Evolutionary conservation across 441 rosid genomes (phyloP).

Genomic region (Hura crepitans): DNA sequence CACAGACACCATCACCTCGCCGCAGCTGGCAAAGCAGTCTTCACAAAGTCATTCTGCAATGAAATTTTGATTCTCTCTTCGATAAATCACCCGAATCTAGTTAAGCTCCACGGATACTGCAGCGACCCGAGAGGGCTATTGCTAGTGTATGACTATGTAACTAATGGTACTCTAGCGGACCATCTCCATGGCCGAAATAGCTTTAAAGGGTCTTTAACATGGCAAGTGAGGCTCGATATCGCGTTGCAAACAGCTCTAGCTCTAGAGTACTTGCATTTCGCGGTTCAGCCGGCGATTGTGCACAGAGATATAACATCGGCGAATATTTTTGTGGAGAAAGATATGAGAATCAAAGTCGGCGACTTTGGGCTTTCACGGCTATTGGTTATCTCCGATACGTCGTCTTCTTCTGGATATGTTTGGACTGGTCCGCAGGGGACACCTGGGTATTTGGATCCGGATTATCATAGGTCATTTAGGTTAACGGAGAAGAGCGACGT

Average conservation of each 20-base stretch:
- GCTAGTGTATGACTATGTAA: conserved; percentile 71
- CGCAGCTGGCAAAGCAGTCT: conserved; percentile 50
- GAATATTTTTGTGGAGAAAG: conserved; percentile 75
- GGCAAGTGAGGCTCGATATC: conserved; percentile 70
- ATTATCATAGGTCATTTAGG: conserved; percentile 79
- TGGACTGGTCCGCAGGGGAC: conserved; percentile 96
- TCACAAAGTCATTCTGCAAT: conserved; percentile 73
- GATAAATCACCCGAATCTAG: conserved; percentile 70
- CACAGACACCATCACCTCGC: conserved; percentile 51
- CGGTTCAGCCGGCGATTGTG: conserved; percentile 60
- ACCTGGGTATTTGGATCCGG: conserved; percentile 87
- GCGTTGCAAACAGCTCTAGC: conserved; percentile 69
- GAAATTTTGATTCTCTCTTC: conserved; percentile 83
- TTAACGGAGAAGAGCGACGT: conserved; percentile 88
- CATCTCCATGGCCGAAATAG: conserved; percentile 62
- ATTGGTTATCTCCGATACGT: conserved; percentile 43
- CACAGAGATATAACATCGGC: conserved; percentile 80
- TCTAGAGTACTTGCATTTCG: conserved; percentile 69
- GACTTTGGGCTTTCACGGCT: conserved; percentile 85
- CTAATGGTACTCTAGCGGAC: conserved; percentile 82
- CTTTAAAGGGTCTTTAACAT: conserved; percentile 36
- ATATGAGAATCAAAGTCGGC: conserved; percentile 76
- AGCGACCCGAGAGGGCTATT: conserved; percentile 86
- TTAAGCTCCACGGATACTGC: conserved; percentile 88
- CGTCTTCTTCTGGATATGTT: conserved; percentile 51